Base-by-base conservation (phyloP, 2,329 filamentous ascomycete species). In the Paradendryphiella salina region DNA sequence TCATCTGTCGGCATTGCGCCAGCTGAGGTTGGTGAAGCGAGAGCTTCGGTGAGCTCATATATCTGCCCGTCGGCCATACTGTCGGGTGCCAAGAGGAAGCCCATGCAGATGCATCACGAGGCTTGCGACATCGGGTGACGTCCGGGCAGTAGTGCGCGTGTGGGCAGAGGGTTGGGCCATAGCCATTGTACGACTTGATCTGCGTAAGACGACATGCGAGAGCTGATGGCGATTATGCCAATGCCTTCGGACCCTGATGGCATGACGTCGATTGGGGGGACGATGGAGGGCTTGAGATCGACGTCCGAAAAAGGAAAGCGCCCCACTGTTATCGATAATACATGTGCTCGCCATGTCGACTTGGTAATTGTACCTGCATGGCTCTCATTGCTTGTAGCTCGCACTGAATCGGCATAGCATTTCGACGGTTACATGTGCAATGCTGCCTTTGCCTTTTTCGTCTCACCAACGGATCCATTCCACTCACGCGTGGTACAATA, bases 1-100 rank as follows among this genome's bases (percentile, higher is more conserved):
- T 43, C 52, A 13, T 58, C 47, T 9, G 48, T 52, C 35, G 54
- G 33, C 56, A 57, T 59, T 13, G 42, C 36, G 40, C 36, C 51
- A 21, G 11, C 29, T 42, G 50, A 32, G 32, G 53, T 38, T 38
- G 34, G 41, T 10, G 45, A 18, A 15, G 42, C 21, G 13, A 39
- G 32, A 40, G 50, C 45, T 28, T 48, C 37, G 28, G 42, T 37
- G 50, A 59, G 59, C 56, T 61, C 56, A 23, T 53, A 52, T 23
- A 36, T 28, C 20, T 50, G 43, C 21, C 18, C 28, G 15, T 42
- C 56, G 46, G 57, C 41, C 57, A 60, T 57, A 29, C 15, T 48
- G 41, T 41, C 48, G 45, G 39, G 23, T 21, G 57, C 56, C 55
- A 59, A 60, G 57, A 46, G 26, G 34, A 41, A 38, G 42, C 26